phyloP scores from a whole-genome alignment of 305 asterid species.

The Fraxinus floribunda region DNA sequence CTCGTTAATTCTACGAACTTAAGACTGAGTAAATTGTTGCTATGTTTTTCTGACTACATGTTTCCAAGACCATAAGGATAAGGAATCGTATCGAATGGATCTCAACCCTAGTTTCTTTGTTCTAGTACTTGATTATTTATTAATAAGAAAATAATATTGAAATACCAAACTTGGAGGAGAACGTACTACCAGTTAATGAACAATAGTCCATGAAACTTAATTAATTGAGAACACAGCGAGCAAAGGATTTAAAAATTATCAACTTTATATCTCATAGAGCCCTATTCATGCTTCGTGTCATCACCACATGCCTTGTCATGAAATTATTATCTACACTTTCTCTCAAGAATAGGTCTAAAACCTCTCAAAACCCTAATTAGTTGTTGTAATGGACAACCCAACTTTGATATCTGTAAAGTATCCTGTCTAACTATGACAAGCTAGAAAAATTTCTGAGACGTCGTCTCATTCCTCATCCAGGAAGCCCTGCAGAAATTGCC shows the following conservation, averaged over 20 bases:
- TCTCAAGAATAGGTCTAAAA: background rate
- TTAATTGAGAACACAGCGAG: too few relatives aligned
- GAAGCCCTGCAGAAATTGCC: background rate
- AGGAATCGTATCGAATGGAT: too few relatives aligned
- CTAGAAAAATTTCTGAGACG: background rate
- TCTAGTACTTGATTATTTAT: too few relatives aligned
- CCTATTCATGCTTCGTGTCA: background rate
- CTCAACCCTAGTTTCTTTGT: too few relatives aligned
- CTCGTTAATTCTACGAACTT: background rate
- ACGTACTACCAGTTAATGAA: too few relatives aligned
- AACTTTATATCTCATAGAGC: background rate
- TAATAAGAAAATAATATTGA: too few relatives aligned
- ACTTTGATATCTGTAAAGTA: background rate
- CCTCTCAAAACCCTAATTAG: background rate
- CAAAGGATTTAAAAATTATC: background rate
- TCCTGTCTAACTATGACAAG: background rate
- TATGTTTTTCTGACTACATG: background rate
- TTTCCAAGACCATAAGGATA: background rate
- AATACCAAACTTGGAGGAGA: too few relatives aligned
- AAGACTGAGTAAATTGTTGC: slow-evolving; percentile 6
- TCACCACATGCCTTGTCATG: background rate
- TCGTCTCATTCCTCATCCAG: background rate
- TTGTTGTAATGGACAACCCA: background rate
- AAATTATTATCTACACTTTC: background rate
- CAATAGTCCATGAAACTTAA: too few relatives aligned